These are phyloP conservation scores for Prunella vulgaris DNA, from an alignment of 257 asterid genomes.

Conservation along the genomic window DNA sequence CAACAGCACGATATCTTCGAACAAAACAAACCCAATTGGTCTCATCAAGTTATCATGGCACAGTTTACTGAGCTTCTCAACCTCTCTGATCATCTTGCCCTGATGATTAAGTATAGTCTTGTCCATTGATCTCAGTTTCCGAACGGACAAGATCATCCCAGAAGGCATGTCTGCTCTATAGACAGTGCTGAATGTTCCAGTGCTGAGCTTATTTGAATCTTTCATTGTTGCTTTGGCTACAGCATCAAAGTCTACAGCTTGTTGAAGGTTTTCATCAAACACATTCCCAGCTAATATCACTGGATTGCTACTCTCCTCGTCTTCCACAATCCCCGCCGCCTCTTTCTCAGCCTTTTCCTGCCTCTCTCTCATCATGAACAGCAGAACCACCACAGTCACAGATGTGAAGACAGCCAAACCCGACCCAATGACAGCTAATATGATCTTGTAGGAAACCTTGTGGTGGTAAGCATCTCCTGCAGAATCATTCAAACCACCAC, in stretches of 20 bases:
- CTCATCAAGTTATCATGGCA: slow-evolving; percentile 75
- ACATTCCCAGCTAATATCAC: slow-evolving; percentile 77
- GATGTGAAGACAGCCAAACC: slow-evolving; percentile 83
- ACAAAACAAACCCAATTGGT: slow-evolving; percentile 77
- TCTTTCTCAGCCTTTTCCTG: slow-evolving; percentile 72
- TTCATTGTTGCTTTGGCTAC: slow-evolving; percentile 70
- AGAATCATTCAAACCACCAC: slow-evolving; percentile 51
- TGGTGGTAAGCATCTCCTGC: slow-evolving; percentile 47
- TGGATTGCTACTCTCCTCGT: slow-evolving; percentile 37
- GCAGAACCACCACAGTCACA: slow-evolving; percentile 66
- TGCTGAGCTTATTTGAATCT: slow-evolving; percentile 62
- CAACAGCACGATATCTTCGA: slow-evolving; percentile 71
- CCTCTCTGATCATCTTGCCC: slow-evolving; percentile 86
- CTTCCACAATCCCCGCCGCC: slow-evolving; percentile 25
- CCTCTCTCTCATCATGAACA: slow-evolving; percentile 89
- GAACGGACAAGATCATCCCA: slow-evolving; percentile 71
- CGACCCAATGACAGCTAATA: slow-evolving; percentile 78
- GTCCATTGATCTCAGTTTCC: slow-evolving; percentile 79
- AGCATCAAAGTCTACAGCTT: slow-evolving; percentile 83
- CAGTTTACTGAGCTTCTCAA: slow-evolving; percentile 81
- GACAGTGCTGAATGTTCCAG: slow-evolving; percentile 82
- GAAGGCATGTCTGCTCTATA: slow-evolving; percentile 97
- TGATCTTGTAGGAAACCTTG: slow-evolving; percentile 73
- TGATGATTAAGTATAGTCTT: slow-evolving; percentile 61
- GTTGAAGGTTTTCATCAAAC: slow-evolving; percentile 73